Conservation (phyloP, 306 rosid species). For the Abrus precatorius region DNA sequence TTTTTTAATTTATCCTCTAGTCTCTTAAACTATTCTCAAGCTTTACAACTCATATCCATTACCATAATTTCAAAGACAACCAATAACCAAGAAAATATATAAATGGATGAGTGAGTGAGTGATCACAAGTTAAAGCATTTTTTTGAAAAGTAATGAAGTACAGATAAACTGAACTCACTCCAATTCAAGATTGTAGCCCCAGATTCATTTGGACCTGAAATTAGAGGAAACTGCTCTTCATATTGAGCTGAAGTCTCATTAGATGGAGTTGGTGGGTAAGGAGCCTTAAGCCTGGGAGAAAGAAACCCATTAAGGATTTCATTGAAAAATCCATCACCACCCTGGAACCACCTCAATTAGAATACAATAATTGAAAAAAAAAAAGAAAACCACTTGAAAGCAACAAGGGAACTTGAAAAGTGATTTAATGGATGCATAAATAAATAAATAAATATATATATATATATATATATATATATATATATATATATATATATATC, state of each 20-base stretch:
- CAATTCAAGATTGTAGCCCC: conserved; percentile 50
- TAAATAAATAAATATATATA: too few species aligned
- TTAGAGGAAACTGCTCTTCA: conserved; percentile 72
- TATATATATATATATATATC: background rate
- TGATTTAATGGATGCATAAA: conserved; percentile 29
- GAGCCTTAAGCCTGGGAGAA: conserved; percentile 81
- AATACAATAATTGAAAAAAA: conserved; percentile 42
- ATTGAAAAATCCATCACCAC: conserved; percentile 98
- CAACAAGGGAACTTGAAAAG: conserved; percentile 28
- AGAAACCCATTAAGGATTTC: conserved; percentile 98
- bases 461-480: background rate
- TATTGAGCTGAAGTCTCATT: conserved; percentile 58
- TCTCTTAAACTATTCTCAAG: conserved; percentile 7
- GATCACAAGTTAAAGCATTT: conserved; percentile 45
- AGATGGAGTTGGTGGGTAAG: conserved; percentile 84
- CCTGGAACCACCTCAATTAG: conserved; percentile 67
- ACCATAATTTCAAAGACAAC: conserved; percentile 49
- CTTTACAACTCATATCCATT: conserved; percentile 50
- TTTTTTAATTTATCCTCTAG: conserved; percentile 29
- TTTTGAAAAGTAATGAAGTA: conserved; percentile 42
- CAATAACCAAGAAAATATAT: conserved; percentile 20
- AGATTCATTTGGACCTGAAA: conserved; percentile 58
- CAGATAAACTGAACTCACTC: conserved; percentile 59
- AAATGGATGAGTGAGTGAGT: conserved; percentile 40
- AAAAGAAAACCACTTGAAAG: conserved; percentile 42